Percentiles rank a stretch among this genome's conserved stretches.
Conservation (phyloP, 208 protist genomes). For the Zelonia costaricensis region DNA sequence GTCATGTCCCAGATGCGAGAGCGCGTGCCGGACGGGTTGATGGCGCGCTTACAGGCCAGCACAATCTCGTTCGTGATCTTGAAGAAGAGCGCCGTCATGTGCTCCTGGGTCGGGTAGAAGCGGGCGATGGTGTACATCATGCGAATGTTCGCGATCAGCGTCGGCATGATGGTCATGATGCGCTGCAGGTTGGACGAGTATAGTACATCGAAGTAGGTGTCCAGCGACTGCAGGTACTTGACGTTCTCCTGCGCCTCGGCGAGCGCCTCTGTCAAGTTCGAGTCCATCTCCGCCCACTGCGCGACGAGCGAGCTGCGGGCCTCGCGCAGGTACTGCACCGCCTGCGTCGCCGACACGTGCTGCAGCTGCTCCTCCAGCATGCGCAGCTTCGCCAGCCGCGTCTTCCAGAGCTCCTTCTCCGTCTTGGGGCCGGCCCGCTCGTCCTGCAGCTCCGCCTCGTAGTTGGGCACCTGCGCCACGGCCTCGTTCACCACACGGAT, state of each 20-base stretch:
- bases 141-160: slow-evolving; percentile 95
- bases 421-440: slow-evolving; percentile 92
- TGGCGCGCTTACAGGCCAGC: slow-evolving; percentile 90
- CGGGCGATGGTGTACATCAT: slow-evolving; percentile 98
- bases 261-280: slow-evolving; percentile 92
- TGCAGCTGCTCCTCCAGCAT: slow-evolving; percentile 92
- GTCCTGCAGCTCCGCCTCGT: slow-evolving; percentile 89
- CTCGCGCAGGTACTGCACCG: slow-evolving; percentile 91
- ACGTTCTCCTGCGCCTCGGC: slow-evolving; percentile 98
- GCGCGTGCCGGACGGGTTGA: slow-evolving; percentile 88
- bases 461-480: slow-evolving; percentile 78
- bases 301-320: slow-evolving; percentile 76
- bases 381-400: slow-evolving; percentile 90
- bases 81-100: slow-evolving; percentile 97
- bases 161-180: slow-evolving; percentile 95
- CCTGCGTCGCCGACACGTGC: slow-evolving; percentile 63
- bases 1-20: slow-evolving; percentile 94
- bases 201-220: slow-evolving; percentile 97
- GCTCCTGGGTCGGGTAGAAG: slow-evolving; percentile 94
- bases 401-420: slow-evolving; percentile 96
- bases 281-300: slow-evolving; percentile 92
- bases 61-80: slow-evolving; percentile 98
- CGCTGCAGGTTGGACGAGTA: slow-evolving; percentile 90
- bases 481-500: slow-evolving; percentile 68
- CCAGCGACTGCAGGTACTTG: slow-evolving; percentile 96